These are phyloP conservation scores for Peniophora sp. DNA, from an alignment of 1,284 basidiomycete species.

Conservation along the genomic window DNA sequence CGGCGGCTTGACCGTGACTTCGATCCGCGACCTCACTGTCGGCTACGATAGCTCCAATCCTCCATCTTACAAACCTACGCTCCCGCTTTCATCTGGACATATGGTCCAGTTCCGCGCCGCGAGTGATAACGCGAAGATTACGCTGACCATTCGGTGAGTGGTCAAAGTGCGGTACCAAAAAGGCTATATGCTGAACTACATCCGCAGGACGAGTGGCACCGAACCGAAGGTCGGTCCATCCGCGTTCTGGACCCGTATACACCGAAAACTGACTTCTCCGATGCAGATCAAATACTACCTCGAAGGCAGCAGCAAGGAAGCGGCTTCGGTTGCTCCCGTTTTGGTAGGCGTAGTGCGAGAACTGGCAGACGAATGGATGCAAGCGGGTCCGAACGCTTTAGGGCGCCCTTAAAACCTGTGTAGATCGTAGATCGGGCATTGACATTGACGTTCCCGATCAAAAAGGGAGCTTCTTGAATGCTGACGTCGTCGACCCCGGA, in stretches of 20 bases:
- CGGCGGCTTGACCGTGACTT: conserved; percentile 49
- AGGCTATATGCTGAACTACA: background rate
- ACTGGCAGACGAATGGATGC: conserved; percentile 61
- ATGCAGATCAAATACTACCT: conserved; percentile 76
- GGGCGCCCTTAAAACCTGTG: background rate
- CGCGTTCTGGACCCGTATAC: background rate
- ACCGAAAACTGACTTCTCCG: background rate
- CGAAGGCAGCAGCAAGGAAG: conserved; percentile 58
- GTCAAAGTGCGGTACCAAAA: conserved; percentile 1
- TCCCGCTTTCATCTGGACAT: conserved; percentile 73
- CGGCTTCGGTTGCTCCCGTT: conserved; percentile 31
- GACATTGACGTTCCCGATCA: too few species aligned
- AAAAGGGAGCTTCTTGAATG: too few species aligned
- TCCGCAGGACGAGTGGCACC: conserved; percentile 70
- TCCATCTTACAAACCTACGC: conserved; percentile 52
- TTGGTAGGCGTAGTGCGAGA: conserved; percentile 49
- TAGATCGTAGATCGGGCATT: too few species aligned
- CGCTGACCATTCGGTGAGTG: conserved; percentile 57
- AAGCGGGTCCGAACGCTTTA: conserved; percentile 49
- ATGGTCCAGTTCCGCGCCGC: conserved; percentile 75
- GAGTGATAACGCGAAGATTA: conserved; percentile 38
- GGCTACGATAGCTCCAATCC: conserved; percentile 67
- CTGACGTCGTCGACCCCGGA: too few species aligned
- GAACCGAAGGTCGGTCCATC: conserved; percentile 64
- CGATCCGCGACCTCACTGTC: conserved; percentile 65